Conservation (phyloP, 805 yeast species). For the Wickerhamomyces bovis region DNA sequence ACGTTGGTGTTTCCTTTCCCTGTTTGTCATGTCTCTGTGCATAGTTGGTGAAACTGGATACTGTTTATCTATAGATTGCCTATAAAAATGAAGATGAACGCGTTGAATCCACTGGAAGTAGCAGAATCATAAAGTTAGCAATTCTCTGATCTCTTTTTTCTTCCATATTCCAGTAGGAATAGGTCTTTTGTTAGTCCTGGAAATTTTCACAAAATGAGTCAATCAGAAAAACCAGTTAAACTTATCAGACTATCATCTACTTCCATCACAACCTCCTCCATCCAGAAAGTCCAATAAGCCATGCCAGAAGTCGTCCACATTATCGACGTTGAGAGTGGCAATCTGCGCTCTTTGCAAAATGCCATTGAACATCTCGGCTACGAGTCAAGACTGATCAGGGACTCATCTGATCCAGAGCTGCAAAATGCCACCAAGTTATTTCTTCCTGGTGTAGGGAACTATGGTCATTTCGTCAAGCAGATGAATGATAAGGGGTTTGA, state of each 20-base stretch:
- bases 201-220: not conserved
- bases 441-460: constrained; percentile 97
- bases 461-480: constrained; percentile 84
- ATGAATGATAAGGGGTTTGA: constrained; percentile 55
- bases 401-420: constrained; percentile 47
- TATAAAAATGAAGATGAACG: not conserved
- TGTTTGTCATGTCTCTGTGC: not conserved
- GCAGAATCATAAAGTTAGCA: too few species aligned
- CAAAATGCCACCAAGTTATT: constrained; percentile 52
- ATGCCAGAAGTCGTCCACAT: constrained; percentile 43
- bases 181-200: too few species aligned
- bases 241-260: not conserved
- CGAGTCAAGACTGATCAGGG: constrained; percentile 52
- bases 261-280: not conserved
- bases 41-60: not conserved
- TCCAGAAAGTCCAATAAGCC: not conserved
- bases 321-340: constrained; percentile 93
- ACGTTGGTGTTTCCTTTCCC: not conserved
- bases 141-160: too few species aligned
- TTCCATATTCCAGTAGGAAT: too few species aligned
- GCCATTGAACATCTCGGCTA: constrained; percentile 80
- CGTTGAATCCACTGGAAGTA: too few species aligned
- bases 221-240: not conserved
- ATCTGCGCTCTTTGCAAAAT: constrained; percentile 80
- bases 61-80: not conserved